These are phyloP conservation scores for Prunus dulcis DNA, from an alignment of 306 rosid genomes.

Conservation along the genomic window DNA sequence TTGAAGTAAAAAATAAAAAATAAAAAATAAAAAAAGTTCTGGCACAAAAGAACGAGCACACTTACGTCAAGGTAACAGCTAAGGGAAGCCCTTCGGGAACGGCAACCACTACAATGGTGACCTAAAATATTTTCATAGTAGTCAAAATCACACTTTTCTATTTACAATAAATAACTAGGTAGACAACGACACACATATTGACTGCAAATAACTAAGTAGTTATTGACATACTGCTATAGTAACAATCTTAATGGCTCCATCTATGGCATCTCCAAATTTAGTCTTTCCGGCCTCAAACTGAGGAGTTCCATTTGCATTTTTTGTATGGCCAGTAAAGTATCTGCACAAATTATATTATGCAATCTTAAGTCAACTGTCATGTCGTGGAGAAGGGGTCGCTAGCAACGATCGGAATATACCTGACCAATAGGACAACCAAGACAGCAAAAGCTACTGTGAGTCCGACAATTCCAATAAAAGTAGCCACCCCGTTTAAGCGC, in stretches of 20 bases:
- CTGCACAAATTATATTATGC: constrained; percentile 36
- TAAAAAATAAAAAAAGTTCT: not conserved
- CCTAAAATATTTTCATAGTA: constrained; percentile 43
- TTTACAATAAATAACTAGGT: not conserved
- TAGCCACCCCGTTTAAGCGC: constrained; percentile 95
- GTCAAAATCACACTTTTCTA: constrained; percentile 2
- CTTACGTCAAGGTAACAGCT: constrained; percentile 95
- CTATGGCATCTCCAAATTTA: constrained; percentile 62
- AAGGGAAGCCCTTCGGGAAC: constrained; percentile 97
- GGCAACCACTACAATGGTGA: constrained; percentile 92
- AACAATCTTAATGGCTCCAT: constrained; percentile 84
- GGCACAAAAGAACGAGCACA: not conserved
- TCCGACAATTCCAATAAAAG: constrained; percentile 90
- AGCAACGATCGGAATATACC: constrained; percentile 42
- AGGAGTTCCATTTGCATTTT: constrained; percentile 35
- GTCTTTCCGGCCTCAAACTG: constrained; percentile 69
- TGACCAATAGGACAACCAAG: constrained; percentile 66
- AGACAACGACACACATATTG: not conserved
- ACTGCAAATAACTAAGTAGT: not conserved
- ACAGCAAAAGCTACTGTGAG: constrained; percentile 82
- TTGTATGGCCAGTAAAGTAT: constrained; percentile 86
- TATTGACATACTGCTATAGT: constrained; percentile 82
- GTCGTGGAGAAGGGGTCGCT: not conserved
- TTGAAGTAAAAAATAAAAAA: not conserved
- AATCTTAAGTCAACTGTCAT: not conserved